A percentile compares a stretch with the other conserved stretches of the same genome.
phyloP scores from a whole-genome alignment of 2,329 filamentous ascomycete species.

The Colletotrichum musicola region DNA sequence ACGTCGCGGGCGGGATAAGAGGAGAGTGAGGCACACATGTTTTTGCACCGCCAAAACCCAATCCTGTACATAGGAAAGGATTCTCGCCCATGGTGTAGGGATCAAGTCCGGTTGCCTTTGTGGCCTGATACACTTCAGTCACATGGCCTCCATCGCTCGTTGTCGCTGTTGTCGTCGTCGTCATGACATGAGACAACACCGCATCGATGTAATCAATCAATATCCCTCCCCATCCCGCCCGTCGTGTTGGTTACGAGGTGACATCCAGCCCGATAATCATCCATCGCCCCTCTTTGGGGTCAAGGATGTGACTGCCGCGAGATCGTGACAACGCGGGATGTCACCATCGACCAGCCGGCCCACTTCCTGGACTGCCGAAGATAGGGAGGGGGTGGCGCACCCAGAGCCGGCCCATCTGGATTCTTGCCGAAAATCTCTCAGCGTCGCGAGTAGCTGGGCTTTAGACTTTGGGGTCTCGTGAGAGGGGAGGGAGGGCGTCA shows the following conservation, averaged over 20 bases:
- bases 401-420: not conserved
- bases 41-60: not conserved
- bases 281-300: too few species aligned
- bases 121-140: not conserved
- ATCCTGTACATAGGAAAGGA: not conserved
- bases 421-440: constrained; percentile 21
- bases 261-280: too few species aligned
- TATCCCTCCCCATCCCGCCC: too few species aligned
- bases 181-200: too few species aligned
- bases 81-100: not conserved
- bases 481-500: constrained; percentile 5
- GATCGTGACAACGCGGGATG: too few species aligned
- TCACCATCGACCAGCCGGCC: too few species aligned
- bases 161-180: not conserved
- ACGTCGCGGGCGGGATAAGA: not conserved
- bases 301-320: too few species aligned
- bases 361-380: not conserved
- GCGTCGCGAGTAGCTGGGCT: not conserved
- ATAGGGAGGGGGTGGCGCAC: not conserved
- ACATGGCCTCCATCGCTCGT: not conserved
- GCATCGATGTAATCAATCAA: too few species aligned
- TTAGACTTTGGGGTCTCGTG: constrained; percentile 28
- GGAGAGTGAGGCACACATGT: not conserved
- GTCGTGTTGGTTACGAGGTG: too few species aligned
- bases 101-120: not conserved